phyloP scores from a whole-genome alignment of 495 filamentous ascomycete species.

The Aspergillus indologenus region DNA sequence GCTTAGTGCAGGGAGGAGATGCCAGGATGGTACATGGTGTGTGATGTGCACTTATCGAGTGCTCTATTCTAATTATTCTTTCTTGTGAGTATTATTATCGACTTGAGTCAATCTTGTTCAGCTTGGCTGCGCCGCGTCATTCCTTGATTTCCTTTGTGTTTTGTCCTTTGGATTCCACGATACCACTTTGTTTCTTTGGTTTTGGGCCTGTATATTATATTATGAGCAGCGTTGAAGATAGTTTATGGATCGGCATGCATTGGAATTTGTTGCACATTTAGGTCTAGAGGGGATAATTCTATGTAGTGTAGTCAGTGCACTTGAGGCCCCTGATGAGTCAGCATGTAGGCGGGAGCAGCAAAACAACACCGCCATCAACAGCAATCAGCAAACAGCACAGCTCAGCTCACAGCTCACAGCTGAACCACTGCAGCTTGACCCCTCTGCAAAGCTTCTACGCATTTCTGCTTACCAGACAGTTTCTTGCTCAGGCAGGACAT shows the following conservation, averaged over 20 bases:
- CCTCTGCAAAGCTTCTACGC: too few relatives aligned
- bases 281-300: too few relatives aligned
- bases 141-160: slow-evolving; percentile 9
- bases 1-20: background rate
- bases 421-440: background rate
- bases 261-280: too few relatives aligned
- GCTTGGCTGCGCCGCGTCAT: background rate
- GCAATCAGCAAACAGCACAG: background rate
- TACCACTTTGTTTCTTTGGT: slow-evolving; percentile 28
- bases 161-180: slow-evolving; percentile 21
- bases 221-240: too few relatives aligned
- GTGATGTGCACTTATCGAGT: background rate
- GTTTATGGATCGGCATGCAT: too few relatives aligned
- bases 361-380: background rate
- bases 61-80: background rate
- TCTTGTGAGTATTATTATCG: background rate
- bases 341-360: too few relatives aligned
- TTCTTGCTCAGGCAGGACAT: too few relatives aligned
- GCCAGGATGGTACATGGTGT: slow-evolving; percentile 1
- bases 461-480: too few relatives aligned
- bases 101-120: too few relatives aligned
- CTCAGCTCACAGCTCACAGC: too few relatives aligned
- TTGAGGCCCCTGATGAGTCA: background rate
- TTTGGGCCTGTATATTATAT: background rate
- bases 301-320: too few relatives aligned